phyloP scores from a whole-genome alignment of 1,284 basidiomycete genomes.

The Stereum hirsutum region DNA sequence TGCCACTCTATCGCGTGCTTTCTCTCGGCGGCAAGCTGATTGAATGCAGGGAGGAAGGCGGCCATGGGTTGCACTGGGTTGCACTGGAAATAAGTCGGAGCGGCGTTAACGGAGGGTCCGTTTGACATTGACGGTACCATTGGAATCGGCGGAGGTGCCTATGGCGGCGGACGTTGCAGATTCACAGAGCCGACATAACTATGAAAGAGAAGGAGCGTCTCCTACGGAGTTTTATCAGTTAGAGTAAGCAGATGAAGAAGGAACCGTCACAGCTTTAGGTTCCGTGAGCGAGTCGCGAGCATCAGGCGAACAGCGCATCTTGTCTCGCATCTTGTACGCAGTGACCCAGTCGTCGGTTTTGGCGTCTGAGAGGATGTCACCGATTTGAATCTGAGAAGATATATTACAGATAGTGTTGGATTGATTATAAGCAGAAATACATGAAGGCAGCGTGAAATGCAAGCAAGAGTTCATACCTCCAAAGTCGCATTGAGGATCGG shows the following conservation, averaged over 20 bases:
- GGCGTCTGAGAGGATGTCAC: conserved; percentile 31
- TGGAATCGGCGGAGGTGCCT: conserved; percentile 22
- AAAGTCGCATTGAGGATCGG: conserved; percentile 46
- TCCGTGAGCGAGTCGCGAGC: conserved; percentile 13
- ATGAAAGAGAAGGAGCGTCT: conserved; percentile 47
- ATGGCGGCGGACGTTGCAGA: conserved; percentile 28
- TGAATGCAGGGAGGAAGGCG: conserved; percentile 31
- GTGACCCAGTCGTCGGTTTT: conserved; percentile 45
- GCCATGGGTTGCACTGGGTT: conserved; percentile 33
- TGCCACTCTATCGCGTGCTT: conserved; percentile 51
- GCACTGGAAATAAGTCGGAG: conserved; percentile 5
- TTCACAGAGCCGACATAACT: conserved; percentile 63
- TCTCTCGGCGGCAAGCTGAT: conserved; percentile 59
- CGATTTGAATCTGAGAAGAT: conserved; percentile 25
- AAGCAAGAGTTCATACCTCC: conserved; percentile 30
- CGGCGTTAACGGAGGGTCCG: neutral
- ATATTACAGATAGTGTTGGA: too few relatives aligned
- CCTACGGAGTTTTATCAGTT: conserved; percentile 27
- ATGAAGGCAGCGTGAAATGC: conserved; percentile 5
- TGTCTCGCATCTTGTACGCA: conserved; percentile 46
- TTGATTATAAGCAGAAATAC: conserved; percentile 1
- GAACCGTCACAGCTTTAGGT: conserved; percentile 23
- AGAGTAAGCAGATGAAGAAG: conserved; percentile 1
- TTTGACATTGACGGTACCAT: conserved; percentile 16
- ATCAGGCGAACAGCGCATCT: conserved; percentile 44